phyloP scores from a whole-genome alignment of 2,329 filamentous ascomycete genomes.

The Aureobasidium subglaciale region DNA sequence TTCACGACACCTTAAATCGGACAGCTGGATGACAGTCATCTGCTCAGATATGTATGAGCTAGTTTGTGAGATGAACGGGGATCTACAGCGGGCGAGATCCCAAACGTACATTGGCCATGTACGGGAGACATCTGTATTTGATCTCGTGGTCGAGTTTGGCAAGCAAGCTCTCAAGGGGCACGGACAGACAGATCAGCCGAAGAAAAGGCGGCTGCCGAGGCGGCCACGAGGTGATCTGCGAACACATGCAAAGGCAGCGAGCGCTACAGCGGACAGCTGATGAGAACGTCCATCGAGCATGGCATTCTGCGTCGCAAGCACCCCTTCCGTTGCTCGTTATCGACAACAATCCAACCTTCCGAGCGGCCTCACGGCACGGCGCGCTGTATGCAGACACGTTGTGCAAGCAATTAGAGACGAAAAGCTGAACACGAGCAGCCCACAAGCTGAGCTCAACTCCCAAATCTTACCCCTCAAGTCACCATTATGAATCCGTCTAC shows the following conservation, averaged over 20 bases:
- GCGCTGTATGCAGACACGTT: background rate
- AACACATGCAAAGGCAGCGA: background rate
- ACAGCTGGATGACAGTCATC: no score
- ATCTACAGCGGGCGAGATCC: no score
- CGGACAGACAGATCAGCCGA: background rate
- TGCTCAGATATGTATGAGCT: no score
- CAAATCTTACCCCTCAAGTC: background rate
- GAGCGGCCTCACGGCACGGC: background rate
- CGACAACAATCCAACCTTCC: background rate
- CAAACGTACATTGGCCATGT: background rate
- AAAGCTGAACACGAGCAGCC: constrained; percentile 1
- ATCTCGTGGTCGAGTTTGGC: background rate
- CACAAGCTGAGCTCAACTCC: constrained; percentile 3
- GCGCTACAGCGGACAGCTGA: no score
- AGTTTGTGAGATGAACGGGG: no score
- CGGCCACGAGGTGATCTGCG: constrained; percentile 12
- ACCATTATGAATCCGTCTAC: background rate
- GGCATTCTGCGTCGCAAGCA: background rate
- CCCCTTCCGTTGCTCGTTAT: background rate
- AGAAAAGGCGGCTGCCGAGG: background rate
- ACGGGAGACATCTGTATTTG: background rate
- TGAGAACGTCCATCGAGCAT: background rate
- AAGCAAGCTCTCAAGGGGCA: background rate
- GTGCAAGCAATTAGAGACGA: background rate
- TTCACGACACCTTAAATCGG: no score